Base-by-base conservation (phyloP, 2,329 filamentous ascomycete species). In the Alternaria triticimaculans region DNA sequence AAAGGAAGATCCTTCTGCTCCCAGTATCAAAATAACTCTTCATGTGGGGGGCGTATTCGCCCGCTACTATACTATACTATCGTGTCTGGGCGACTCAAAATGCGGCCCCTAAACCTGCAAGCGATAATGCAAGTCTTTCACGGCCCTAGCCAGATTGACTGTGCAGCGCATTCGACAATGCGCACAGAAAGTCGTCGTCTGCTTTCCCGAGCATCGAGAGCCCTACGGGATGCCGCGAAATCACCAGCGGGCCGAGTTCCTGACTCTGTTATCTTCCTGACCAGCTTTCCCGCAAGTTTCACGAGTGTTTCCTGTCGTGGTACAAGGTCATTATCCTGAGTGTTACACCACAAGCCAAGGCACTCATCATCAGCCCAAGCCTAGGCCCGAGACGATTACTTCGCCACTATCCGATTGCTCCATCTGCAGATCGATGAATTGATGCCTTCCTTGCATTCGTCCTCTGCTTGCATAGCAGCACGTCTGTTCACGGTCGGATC, bases 271-370 rank as follows among this genome's bases (percentile, higher is more conserved):
- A 21, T 58, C 49, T 26, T 26, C 43, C 26, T 33, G 21, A 41
- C 7, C 46, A 41, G 33, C 48, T 49, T 30, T 48, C 30, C 30
- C 46, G 43, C 43, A 30, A 33, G 60, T 62, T 62, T 62, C 60
- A 62, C 49, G 44, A 62, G 55, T 59, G 60, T 59, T 62, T 59
- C 50, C 55, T 62, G 43, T 21, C 5, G 55, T 55, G 44, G 43
- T 59, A 62, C 60, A 62, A 46, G 21, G 41, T 58, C 49, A 55
- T 21, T 43, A 43, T 62, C 21, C 33, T 21, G 43, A 53, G n/a
- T 58, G 60, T 58, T 48, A 48, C 55, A 58, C 55, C 37, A 21
- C 60, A 45, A 53, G 37, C 46, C 55, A 43, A 45, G 55, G 25
- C 44, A 30, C 43, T 44, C 28, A 21, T 33, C 44, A 41, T 20